Base-by-base conservation (phyloP, 257 asterid genomes). In the Scutellaria baicalensis region DNA sequence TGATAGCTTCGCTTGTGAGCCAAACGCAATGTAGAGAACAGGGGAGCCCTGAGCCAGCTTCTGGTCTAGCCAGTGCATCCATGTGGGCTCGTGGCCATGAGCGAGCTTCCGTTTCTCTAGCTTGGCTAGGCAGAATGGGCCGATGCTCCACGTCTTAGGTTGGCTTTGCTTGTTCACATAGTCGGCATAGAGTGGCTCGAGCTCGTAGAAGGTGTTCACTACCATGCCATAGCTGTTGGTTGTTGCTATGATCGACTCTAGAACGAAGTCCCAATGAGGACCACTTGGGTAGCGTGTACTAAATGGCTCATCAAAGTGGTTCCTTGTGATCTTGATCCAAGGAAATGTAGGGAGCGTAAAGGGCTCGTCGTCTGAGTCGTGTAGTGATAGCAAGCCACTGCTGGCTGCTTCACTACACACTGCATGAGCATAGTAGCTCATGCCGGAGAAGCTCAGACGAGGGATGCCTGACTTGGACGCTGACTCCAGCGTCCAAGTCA, bases 11-110 rank as follows among this genome's bases (percentile, higher is more conserved):
- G 90, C 95, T 66, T 91, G 97, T 9, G 97, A 78, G 4, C 97
- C 97, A 1, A 89, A 91, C 1, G 95, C 96, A 2, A 89, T 75
- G 54, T 89, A 92, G 0, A 92, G 70, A 0, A 86, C 95, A 0
- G 79, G 51, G 1, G 68, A 36, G 3, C 81, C 77, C 33, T 79
- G 43, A 6, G 42, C 71, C 48, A 57, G 27, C 65, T 74, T 82
- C 6, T n/a, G 44, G 47, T 89, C 94, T 0, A 89, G 88, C 96
- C 96, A 92, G 0, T 76, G 64, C 1, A 86, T 84, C 84, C 86
- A 92, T 0, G 36, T 3, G 0, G 83, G 80, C 57, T 57, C 73
- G 35, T 64, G 36, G 33, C 9, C 0, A 1, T 50, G 21, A 8
- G 8, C 5, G 5, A 60, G 1, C 1, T 42, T 23, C 0, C 5